Evolutionary conservation across 139 green algal genomes (phyloP), one percentile per base, ranked within the genome.

Genomic region (Chlorella sp.): DNA sequence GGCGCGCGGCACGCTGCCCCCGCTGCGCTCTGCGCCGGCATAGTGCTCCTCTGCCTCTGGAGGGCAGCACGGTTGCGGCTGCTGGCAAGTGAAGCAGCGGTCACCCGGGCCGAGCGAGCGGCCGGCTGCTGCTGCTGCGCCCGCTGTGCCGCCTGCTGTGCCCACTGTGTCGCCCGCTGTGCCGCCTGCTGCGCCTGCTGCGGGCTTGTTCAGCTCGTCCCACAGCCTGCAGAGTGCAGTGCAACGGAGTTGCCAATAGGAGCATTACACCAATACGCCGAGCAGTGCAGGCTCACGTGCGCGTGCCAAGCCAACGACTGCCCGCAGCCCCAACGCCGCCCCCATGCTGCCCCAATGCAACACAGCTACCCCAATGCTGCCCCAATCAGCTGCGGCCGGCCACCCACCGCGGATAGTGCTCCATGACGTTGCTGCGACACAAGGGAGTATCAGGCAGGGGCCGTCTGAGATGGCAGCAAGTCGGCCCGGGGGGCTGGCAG

Each of bases 141-240:
- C 68, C 2, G 44, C 30, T 43, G 28, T 32, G 16, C 44, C 32
- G 30, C 30, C 62, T 36, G 30, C 62, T 36, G 62, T 16, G 30
- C 58, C 26, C 58, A 13, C 58, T 32, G 24, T 5, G 9, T 4
- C 22, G 24, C 5, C 58, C 9, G n/a, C n/a, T n/a, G n/a, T n/a
- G n/a, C 30, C 28, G 11, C 62, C 30, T 36, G 62, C 30, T 69
- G 62, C 19, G 32, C 62, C 62, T 36, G 62, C 32, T 69, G 62
- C 30, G 1, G 30, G 28, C 32, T 34, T 60, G 30, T 60, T n/a
- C 1, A 76, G 32, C 17, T 84, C 79, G 0, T 44, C 48, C 79
- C 79, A 84, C 32, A 84, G 79, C 43, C 79, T 84, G 79, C 44
- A 76, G 22, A 8, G 54, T 24, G 36, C 28, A 72, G 24, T 67